phyloP scores from a whole-genome alignment of 1,284 basidiomycete species.

The Peniophora sp. region DNA sequence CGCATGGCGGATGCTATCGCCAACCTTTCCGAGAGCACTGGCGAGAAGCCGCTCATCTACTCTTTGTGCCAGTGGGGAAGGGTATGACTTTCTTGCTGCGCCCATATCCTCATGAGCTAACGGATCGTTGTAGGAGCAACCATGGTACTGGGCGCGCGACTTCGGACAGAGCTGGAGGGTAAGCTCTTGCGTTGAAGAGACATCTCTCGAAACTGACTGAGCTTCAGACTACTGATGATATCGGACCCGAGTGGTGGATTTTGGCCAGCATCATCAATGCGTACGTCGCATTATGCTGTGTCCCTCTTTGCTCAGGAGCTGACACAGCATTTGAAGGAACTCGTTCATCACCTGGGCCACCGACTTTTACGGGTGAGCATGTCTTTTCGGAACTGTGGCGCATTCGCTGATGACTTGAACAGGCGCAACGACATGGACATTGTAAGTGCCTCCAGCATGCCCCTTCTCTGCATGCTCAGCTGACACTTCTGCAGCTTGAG shows the following conservation, averaged over 20 bases:
- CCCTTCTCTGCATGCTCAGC: neutral
- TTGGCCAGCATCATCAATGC: constrained; percentile 31
- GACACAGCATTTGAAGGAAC: constrained; percentile 19
- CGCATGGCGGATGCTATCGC: constrained; percentile 48
- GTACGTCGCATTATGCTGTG: constrained; percentile 11
- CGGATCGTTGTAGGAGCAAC: constrained; percentile 34
- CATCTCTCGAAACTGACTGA: constrained; percentile 1
- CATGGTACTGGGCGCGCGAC: constrained; percentile 47
- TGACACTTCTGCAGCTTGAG: neutral
- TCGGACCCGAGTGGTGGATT: constrained; percentile 30
- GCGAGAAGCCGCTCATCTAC: constrained; percentile 37
- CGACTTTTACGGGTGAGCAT: constrained; percentile 29
- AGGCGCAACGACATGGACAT: constrained; percentile 39
- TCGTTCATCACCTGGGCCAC: constrained; percentile 34
- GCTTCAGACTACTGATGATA: constrained; percentile 45
- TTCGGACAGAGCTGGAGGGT: constrained; percentile 57
- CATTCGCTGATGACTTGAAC: no score
- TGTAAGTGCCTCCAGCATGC: constrained; percentile 19
- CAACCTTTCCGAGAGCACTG: constrained; percentile 30
- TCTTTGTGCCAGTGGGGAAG: constrained; percentile 54
- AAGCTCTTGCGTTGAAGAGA: constrained; percentile 11
- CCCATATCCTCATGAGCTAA: constrained; percentile 1
- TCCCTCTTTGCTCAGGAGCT: neutral
- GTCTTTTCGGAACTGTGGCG: no score
- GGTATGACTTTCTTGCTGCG: constrained; percentile 23